These are phyloP conservation scores for Suillus weaverae DNA, from an alignment of 768 basidiomycete genomes.

Conservation along the genomic window DNA sequence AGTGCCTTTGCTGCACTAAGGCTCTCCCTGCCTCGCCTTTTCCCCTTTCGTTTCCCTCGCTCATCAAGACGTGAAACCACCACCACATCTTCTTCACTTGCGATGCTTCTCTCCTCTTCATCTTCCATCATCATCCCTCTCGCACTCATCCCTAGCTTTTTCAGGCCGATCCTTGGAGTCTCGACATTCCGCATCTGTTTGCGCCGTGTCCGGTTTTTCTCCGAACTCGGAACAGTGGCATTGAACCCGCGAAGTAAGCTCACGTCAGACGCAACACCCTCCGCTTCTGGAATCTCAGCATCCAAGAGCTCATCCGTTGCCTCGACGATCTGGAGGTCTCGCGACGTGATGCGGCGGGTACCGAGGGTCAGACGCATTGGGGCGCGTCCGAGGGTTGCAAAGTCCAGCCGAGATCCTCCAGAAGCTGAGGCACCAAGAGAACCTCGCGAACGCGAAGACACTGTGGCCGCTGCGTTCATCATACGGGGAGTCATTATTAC, in stretches of 20 bases:
- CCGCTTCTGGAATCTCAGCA: slow-evolving; percentile 71
- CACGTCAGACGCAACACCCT: slow-evolving; percentile 68
- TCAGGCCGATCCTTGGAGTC: slow-evolving; percentile 72
- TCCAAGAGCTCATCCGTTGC: slow-evolving; percentile 75
- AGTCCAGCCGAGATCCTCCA: slow-evolving; percentile 52
- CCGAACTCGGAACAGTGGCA: slow-evolving; percentile 91
- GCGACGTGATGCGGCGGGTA: slow-evolving; percentile 70
- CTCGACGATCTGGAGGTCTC: slow-evolving; percentile 82
- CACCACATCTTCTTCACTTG: slow-evolving; percentile 78
- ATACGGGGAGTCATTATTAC: slow-evolving; percentile 89
- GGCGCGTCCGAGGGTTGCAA: slow-evolving; percentile 78
- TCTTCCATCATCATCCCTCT: slow-evolving; percentile 60
- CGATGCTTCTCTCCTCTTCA: slow-evolving; percentile 50
- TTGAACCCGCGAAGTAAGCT: slow-evolving; percentile 90
- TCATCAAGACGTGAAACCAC: slow-evolving; percentile 49
- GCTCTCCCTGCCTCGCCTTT: slow-evolving; percentile 61
- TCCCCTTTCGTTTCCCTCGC: slow-evolving; percentile 34
- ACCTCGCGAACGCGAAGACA: slow-evolving; percentile 49
- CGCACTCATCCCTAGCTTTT: slow-evolving; percentile 75
- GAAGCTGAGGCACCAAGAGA: slow-evolving; percentile 29
- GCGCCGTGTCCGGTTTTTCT: slow-evolving; percentile 72
- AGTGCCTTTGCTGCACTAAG: slow-evolving; percentile 67
- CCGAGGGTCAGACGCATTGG: slow-evolving; percentile 68
- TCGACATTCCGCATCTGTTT: slow-evolving; percentile 81
- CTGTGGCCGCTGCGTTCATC: slow-evolving; percentile 70